Conservation (phyloP, 139 green algal genomes). For the Gonium pectorale region DNA sequence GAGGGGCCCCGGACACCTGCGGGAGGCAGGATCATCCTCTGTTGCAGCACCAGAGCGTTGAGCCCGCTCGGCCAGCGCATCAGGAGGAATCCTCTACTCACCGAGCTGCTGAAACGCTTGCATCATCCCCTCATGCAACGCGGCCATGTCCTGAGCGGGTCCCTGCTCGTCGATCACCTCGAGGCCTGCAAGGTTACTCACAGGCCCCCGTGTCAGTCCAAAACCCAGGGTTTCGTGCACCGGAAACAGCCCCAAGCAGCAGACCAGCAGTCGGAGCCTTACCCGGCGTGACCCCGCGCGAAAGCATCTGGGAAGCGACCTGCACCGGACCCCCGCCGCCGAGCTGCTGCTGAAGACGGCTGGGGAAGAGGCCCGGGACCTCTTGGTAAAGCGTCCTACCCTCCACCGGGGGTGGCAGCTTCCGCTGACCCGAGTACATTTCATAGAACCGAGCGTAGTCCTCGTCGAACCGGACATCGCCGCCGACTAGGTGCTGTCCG, state of each 20-base stretch:
- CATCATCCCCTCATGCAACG: slow-evolving; percentile 56
- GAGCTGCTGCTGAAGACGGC: slow-evolving; percentile 46
- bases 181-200: slow-evolving; percentile 61
- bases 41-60: too few species aligned
- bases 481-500: slow-evolving; percentile 55
- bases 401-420: slow-evolving; percentile 88
- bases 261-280: background rate
- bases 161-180: slow-evolving; percentile 78
- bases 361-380: slow-evolving; percentile 57
- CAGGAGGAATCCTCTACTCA: too few species aligned
- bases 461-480: slow-evolving; percentile 88
- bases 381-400: slow-evolving; percentile 82
- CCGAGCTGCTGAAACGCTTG: slow-evolving; percentile 69
- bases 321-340: background rate
- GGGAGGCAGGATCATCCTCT: too few species aligned
- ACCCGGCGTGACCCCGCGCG: slow-evolving; percentile 20
- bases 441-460: slow-evolving; percentile 86
- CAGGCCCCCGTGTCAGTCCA: background rate
- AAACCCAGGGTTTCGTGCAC: too few species aligned
- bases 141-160: slow-evolving; percentile 64
- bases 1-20: slow-evolving; percentile 50
- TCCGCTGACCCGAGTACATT: slow-evolving; percentile 74
- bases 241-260: background rate
- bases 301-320: slow-evolving; percentile 22
- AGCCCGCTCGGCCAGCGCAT: too few species aligned